Base-by-base conservation (phyloP, 2,329 filamentous ascomycete genomes). In the Talaromyces islandicus region DNA sequence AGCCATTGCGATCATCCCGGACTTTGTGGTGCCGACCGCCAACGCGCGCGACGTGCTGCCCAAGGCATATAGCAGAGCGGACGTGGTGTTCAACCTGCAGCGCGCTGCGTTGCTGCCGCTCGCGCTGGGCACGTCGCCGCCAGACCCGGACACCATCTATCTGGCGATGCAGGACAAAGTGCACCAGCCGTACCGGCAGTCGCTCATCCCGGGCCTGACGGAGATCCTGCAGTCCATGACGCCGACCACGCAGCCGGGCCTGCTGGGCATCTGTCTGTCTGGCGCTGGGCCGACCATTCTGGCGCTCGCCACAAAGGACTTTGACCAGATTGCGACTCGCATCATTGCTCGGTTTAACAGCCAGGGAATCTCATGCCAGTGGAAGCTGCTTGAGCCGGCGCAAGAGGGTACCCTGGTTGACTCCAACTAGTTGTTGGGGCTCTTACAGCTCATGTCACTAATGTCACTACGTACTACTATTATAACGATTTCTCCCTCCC, bases 151-250 rank as follows among this genome's bases (percentile, higher is more conserved):
- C 68, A 88, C 96, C 75, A 99, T 99, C 73, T 95, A 95, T 79
- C 87, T 95, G 54, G 93, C 92, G 53, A 99, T 99, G 94, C 94
- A 97, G 78, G 94, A 99, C 80, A 96, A 92, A 77, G 86, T 99
- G 63, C 94, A 99, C 78, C 94, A 99, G 77, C 94, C 92, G 50
- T 97, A 99, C 80, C 88, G 94, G 58, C 88, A 94, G 77, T 88
- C 85, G 2, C 84, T 99, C 63, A 96, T 99, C 67, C 94, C 94
- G 1, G 94, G 93, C 0, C 83, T 99, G 60, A 89, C 90, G 17
- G 89, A 96, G 72, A 93, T 99, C 58, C 86, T 99, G 57, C 86
- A 91, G 73, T 93, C 89, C 62, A 92, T 97, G 80, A 96, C 90
- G 11, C 94, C 93, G 29, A 84, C 85, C 70, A 89, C 89, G 5